phyloP scores from a whole-genome alignment of 2,329 filamentous ascomycete species.

The Niveomyces coronatus region DNA sequence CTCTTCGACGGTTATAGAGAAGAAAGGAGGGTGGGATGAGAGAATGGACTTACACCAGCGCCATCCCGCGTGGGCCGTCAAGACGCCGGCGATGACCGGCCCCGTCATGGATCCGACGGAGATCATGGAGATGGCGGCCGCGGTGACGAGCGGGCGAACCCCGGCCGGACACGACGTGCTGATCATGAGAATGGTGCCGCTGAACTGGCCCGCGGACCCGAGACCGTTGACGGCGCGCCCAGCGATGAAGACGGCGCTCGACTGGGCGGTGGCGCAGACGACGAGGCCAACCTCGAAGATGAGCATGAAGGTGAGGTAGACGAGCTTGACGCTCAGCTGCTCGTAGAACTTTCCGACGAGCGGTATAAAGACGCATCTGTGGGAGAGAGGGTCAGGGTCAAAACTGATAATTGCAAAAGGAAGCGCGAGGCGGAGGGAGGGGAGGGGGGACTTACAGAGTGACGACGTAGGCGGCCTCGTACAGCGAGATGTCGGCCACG shows the following conservation, averaged over 20 bases:
- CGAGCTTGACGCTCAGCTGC: neutral
- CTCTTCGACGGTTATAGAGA: neutral
- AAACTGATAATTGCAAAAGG: no score
- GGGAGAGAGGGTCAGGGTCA: neutral
- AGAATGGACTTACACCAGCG: constrained; percentile 4
- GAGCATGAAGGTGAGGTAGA: constrained; percentile 4
- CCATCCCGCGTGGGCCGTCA: constrained; percentile 2
- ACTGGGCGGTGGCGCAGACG: neutral
- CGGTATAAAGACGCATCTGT: constrained; percentile 1
- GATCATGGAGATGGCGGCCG: constrained; percentile 2
- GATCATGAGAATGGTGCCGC: constrained; percentile 1
- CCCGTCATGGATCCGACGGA: constrained; percentile 3
- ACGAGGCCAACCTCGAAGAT: constrained; percentile 1
- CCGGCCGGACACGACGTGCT: neutral
- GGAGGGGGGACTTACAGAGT: constrained; percentile 1
- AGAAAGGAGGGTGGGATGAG: neutral
- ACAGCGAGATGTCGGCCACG: constrained; percentile 5
- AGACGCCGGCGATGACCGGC: constrained; percentile 2
- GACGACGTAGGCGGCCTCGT: constrained; percentile 6
- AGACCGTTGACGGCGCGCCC: constrained; percentile 1
- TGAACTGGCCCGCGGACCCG: constrained; percentile 1
- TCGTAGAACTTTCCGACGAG: constrained; percentile 1
- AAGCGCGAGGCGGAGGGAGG: neutral
- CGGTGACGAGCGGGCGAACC: neutral
- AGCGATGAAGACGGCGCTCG: neutral